A percentile compares a stretch with the other conserved stretches of the same genome.
phyloP scores from a whole-genome alignment of 129 eudicot genomes.

The Helianthus tuberosus region DNA sequence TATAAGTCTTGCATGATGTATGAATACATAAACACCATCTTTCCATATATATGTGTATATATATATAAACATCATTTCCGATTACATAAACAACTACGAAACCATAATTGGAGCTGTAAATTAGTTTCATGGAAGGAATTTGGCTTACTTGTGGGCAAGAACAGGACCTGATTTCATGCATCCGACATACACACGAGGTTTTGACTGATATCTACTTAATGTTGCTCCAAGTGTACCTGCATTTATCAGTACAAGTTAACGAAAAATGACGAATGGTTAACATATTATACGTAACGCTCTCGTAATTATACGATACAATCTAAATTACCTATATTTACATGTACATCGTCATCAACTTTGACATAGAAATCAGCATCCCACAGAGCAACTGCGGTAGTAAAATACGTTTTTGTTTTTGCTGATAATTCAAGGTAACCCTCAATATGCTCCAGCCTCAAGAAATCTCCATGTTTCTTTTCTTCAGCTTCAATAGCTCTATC shows the following conservation, averaged over 20 bases:
- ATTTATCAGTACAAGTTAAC: slow-evolving; percentile 19
- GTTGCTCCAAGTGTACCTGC: slow-evolving; percentile 87
- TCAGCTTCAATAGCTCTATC: slow-evolving; percentile 91
- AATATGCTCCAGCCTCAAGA: slow-evolving; percentile 84
- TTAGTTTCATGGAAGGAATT: neutral
- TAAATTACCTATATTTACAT: slow-evolving; percentile 78
- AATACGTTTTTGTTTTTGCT: slow-evolving; percentile 78
- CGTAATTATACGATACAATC: neutral
- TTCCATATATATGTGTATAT: neutral
- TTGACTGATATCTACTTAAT: slow-evolving; percentile 61
- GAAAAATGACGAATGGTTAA: neutral
- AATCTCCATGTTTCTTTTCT: slow-evolving; percentile 83
- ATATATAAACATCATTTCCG: neutral
- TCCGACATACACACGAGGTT: slow-evolving; percentile 79
- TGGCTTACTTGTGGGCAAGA: slow-evolving; percentile 76
- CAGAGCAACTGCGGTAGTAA: slow-evolving; percentile 71
- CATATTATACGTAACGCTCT: neutral
- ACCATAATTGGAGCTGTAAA: slow-evolving; percentile 6
- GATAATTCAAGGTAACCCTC: slow-evolving; percentile 94
- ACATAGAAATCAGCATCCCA: slow-evolving; percentile 97
- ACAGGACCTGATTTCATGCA: slow-evolving; percentile 99
- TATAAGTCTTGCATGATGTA: neutral
- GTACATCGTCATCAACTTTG: slow-evolving; percentile 94
- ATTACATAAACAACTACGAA: neutral
- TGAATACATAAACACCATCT: neutral